Percentiles rank a stretch among this genome's conserved stretches.
Conservation (phyloP, 306 rosid species). For the Casuarina cunninghamiana region DNA sequence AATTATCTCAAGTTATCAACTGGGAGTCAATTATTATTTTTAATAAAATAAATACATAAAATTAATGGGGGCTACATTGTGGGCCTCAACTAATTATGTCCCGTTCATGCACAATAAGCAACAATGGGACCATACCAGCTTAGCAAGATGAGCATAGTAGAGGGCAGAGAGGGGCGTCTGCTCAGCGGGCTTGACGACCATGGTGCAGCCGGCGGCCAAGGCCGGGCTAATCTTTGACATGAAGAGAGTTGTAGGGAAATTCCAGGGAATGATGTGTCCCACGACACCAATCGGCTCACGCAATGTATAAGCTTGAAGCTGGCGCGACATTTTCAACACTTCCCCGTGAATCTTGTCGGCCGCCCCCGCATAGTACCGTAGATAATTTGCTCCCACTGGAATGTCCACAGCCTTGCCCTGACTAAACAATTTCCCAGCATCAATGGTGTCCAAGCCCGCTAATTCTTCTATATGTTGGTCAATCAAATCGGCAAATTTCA, state of each 20-base stretch:
- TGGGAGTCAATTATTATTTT: too few species aligned
- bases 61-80: neutral
- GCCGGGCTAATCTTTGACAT: slow-evolving; percentile 62
- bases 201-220: slow-evolving; percentile 88
- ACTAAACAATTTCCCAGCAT: slow-evolving; percentile 60
- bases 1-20: too few species aligned
- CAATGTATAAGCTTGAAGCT: slow-evolving; percentile 68
- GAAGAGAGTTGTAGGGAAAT: slow-evolving; percentile 61
- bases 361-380: slow-evolving; percentile 87
- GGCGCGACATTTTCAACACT: slow-evolving; percentile 49
- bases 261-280: slow-evolving; percentile 93
- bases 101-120: neutral
- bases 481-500: slow-evolving; percentile 67
- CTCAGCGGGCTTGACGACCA: slow-evolving; percentile 86
- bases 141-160: slow-evolving; percentile 74
- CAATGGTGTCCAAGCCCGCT: slow-evolving; percentile 68
- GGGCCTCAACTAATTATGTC: neutral
- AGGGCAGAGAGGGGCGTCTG: slow-evolving; percentile 89
- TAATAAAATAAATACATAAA: too few species aligned
- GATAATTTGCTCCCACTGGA: slow-evolving; percentile 36
- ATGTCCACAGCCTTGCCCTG: slow-evolving; percentile 46
- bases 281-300: slow-evolving; percentile 82
- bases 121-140: slow-evolving; percentile 39
- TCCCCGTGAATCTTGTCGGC: slow-evolving; percentile 88
- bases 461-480: slow-evolving; percentile 60